Evolutionary conservation across 257 asterid species (phyloP), one percentile per base, ranked within the genome.

Genomic region (Penstemon eatonii): DNA sequence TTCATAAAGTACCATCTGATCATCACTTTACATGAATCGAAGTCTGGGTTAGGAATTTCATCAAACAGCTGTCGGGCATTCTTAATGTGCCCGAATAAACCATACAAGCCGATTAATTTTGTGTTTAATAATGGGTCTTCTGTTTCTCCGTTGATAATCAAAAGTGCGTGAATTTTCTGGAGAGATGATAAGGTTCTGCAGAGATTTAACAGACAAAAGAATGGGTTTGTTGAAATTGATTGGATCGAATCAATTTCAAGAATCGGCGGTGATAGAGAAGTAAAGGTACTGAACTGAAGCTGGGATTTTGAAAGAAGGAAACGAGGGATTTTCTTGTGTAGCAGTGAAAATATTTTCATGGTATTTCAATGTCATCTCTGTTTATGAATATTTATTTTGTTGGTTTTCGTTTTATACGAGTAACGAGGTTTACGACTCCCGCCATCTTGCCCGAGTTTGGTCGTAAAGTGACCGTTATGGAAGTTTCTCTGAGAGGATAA

Each of bases 1-100:
- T 80, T 73, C 84, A 88, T 73, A 50, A 88, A 86, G 63, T 88
- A 88, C 87, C 92, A 86, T 69, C 92, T 80, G 18, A 88, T 71
- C 95, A 86, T 88, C 76, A 70, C 82, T 78, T 84, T 85, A 70
- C 74, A 84, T 5, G 83, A 69, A 37, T 5, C 51, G 4, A 68
- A 42, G 82, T 79, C 89, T 6, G 92, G 92, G 68, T 76, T 19
- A 0, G 77, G 86, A 58, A 86, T 80, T 82, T 77, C 81, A 72
- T 88, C 92, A 68, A 88, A 88, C 96, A 86, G 9, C 33, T 2
- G 69, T 44, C 92, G 88, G 46, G 87, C 87, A 57, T 61, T 42
- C 57, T 40, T 66, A 0, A 82, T 65, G 4, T 37, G 76, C 69
- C 92, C 90, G 68, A 67, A 74, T 7, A 62, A 6, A 2, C 90